Percentiles rank a stretch among this genome's conserved stretches.
These are phyloP conservation scores for Wickerhamomyces bovis DNA, from an alignment of 805 yeast genomes.

Conservation along the genomic window DNA sequence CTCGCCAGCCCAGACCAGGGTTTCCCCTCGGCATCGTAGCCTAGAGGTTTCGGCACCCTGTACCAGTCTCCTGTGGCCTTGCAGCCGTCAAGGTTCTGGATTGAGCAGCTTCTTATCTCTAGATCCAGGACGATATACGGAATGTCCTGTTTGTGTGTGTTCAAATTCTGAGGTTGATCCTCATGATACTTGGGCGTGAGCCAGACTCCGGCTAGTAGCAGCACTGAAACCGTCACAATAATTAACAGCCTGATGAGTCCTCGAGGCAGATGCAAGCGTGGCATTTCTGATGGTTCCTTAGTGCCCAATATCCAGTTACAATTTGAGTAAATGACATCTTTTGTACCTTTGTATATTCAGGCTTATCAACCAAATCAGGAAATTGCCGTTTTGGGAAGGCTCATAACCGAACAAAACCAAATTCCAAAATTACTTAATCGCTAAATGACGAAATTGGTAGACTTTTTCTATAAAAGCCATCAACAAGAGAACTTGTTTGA, in stretches of 20 bases:
- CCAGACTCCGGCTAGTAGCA: not conserved
- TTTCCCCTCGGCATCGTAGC: conserved; percentile 7
- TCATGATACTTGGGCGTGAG: not conserved
- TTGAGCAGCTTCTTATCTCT: conserved; percentile 5
- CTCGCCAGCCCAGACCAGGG: conserved; percentile 2
- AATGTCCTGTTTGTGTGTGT: not conserved
- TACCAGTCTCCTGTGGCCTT: conserved; percentile 6
- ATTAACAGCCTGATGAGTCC: not conserved
- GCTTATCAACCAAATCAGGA: not conserved
- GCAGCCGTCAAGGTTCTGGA: conserved; percentile 3
- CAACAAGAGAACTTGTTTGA: not conserved
- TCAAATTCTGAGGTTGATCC: not conserved
- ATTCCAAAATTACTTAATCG: not conserved
- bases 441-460: not conserved
- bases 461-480: no score
- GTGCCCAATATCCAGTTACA: no score
- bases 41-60: conserved; percentile 8
- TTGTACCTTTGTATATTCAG: not conserved
- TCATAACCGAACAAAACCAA: not conserved
- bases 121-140: not conserved
- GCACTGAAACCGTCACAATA: not conserved
- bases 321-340: no score
- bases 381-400: not conserved
- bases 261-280: not conserved
- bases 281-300: not conserved